These are phyloP conservation scores for Coniochaeta pulveracea DNA, from an alignment of 2,329 filamentous ascomycete species.

Conservation along the genomic window DNA sequence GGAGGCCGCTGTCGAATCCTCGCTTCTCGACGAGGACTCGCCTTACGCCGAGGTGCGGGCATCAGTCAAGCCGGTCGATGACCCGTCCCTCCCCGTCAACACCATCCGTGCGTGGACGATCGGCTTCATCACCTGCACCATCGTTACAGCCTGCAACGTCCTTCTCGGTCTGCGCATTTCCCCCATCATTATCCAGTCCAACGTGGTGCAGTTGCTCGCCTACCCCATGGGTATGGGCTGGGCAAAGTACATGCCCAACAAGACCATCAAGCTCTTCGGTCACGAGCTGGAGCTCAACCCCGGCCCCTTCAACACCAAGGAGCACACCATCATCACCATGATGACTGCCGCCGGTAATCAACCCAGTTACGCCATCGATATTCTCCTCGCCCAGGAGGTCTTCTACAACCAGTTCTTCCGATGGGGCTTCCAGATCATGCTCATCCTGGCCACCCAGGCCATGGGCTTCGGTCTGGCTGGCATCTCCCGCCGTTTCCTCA, in stretches of 20 bases:
- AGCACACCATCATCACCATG: constrained; percentile 37
- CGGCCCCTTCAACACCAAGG: constrained; percentile 32
- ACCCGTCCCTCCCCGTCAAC: constrained; percentile 39
- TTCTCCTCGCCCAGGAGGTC: constrained; percentile 28
- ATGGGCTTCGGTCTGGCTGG: constrained; percentile 52
- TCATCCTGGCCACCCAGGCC: constrained; percentile 45
- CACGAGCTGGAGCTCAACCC: constrained; percentile 23
- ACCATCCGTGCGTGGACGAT: constrained; percentile 51
- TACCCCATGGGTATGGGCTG: constrained; percentile 24
- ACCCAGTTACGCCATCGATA: constrained; percentile 22
- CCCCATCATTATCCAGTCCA: constrained; percentile 38
- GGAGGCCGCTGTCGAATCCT: constrained; percentile 31
- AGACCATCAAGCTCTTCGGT: constrained; percentile 20
- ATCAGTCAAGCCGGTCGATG: constrained; percentile 32
- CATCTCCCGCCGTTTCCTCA: constrained; percentile 41
- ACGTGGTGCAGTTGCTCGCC: constrained; percentile 42
- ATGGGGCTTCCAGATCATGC: constrained; percentile 45
- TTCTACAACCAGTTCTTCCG: constrained; percentile 40
- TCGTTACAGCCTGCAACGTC: constrained; percentile 45
- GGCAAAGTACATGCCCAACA: constrained; percentile 16
- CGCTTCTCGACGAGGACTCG: constrained; percentile 40
- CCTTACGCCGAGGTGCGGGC: constrained; percentile 41
- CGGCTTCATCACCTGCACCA: constrained; percentile 43
- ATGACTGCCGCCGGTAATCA: constrained; percentile 29
- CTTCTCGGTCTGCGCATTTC: constrained; percentile 37